Evolutionary conservation across 164 flowering plant species (phyloP).

Genomic region (Vitis rupestris): DNA sequence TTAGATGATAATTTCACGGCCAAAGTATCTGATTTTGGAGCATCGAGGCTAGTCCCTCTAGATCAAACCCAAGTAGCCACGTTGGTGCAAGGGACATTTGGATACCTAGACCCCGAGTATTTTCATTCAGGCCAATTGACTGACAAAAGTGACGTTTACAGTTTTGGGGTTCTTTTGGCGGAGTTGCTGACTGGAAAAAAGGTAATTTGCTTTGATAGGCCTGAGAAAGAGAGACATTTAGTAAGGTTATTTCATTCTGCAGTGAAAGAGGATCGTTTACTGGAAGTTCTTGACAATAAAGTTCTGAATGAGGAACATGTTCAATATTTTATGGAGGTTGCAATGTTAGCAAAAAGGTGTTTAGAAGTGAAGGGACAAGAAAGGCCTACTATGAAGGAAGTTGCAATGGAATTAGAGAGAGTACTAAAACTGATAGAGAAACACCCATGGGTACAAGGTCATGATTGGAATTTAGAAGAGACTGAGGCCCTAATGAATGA

Average conservation of each 20-base stretch:
- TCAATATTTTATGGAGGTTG: conserved; percentile 13
- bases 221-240: conserved; percentile 20
- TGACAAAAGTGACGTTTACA: conserved; percentile 45
- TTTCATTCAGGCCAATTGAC: conserved; percentile 34
- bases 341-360: conserved; percentile 16
- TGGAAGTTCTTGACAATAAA: conserved; percentile 12
- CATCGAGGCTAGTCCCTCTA: conserved; percentile 35
- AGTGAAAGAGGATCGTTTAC: conserved; percentile 11
- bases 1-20: conserved; percentile 37
- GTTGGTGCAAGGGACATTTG: conserved; percentile 43
- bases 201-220: conserved; percentile 17
- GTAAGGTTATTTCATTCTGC: conserved; percentile 27
- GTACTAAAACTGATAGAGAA: no score
- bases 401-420: conserved; percentile 16
- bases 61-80: conserved; percentile 36
- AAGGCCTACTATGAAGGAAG: conserved; percentile 19
- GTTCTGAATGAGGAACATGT: conserved; percentile 5
- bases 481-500: no score
- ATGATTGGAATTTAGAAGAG: no score
- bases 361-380: conserved; percentile 12
- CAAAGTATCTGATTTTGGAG: conserved; percentile 49
- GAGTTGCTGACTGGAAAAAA: conserved; percentile 37
- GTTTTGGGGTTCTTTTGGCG: conserved; percentile 41
- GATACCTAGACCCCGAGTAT: conserved; percentile 50
- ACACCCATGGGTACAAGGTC: no score